Conservation (phyloP, 2,329 filamentous ascomycete species). For the Stagonosporopsis cucurbitacearum region DNA sequence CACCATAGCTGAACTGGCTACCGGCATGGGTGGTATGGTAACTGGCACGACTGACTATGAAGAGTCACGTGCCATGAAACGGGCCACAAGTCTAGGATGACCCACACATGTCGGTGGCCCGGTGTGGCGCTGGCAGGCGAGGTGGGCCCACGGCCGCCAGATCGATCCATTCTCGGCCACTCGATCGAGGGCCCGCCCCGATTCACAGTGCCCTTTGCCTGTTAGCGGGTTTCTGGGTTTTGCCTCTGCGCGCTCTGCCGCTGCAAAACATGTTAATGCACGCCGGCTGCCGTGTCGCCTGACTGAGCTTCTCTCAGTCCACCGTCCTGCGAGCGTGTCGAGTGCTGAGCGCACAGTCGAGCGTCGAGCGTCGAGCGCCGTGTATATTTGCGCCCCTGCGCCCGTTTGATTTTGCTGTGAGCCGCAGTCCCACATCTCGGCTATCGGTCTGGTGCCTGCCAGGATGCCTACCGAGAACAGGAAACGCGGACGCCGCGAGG, state of each 20-base stretch:
- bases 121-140: too few species aligned
- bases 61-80: too few species aligned
- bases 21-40: too few species aligned
- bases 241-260: slow-evolving; percentile 15
- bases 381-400: slow-evolving; percentile 5
- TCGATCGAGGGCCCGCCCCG: not conserved
- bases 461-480: slow-evolving; percentile 66
- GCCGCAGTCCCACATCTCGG: slow-evolving; percentile 16
- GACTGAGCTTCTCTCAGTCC: not conserved
- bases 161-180: not conserved
- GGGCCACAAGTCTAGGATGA: too few species aligned
- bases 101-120: too few species aligned
- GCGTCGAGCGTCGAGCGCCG: not conserved
- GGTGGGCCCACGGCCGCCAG: too few species aligned
- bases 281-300: slow-evolving; percentile 12
- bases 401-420: slow-evolving; percentile 6
- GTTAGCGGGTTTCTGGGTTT: slow-evolving; percentile 13
- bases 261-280: slow-evolving; percentile 17
- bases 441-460: slow-evolving; percentile 20
- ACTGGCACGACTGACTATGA: too few species aligned
- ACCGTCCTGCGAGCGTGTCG: not conserved
- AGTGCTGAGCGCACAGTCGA: too few species aligned
- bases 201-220: not conserved
- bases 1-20: too few species aligned
- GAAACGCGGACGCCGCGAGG: slow-evolving; percentile 63